Percentiles rank a stretch among this genome's conserved stretches.
These are phyloP conservation scores for Russula sp. DNA, from an alignment of 768 basidiomycete genomes.

Conservation along the genomic window DNA sequence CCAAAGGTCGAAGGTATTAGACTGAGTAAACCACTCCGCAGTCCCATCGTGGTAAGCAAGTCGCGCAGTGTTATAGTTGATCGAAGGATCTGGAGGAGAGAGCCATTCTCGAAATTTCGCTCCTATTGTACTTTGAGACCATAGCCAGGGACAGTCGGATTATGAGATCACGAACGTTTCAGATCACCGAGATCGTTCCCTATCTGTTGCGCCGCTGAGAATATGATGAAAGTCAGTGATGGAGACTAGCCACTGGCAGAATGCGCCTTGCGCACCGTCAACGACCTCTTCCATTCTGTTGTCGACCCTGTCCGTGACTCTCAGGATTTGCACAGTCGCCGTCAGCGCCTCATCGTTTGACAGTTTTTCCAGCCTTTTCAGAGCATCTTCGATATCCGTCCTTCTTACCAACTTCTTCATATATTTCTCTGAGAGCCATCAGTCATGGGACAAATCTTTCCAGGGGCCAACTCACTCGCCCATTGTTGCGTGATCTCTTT, in stretches of 20 bases:
- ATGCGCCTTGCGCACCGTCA: background rate
- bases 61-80: too few species aligned
- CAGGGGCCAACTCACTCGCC: background rate
- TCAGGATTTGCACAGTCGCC: background rate
- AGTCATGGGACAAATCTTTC: background rate
- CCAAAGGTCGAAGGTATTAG: too few species aligned
- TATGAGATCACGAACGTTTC: background rate
- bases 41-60: too few species aligned
- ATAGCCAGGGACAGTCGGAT: too few species aligned
- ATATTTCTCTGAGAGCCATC: background rate
- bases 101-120: too few species aligned
- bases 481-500: background rate
- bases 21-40: too few species aligned
- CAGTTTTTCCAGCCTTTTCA: conserved; percentile 3
- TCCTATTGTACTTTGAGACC: too few species aligned
- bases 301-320: background rate
- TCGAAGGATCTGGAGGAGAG: too few species aligned
- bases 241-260: background rate
- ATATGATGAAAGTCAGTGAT: background rate
- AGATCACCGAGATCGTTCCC: background rate
- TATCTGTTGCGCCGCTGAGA: background rate
- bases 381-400: conserved; percentile 1
- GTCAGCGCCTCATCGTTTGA: background rate
- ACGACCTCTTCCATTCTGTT: background rate
- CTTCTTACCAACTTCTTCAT: background rate